These are phyloP conservation scores for Syzygium oleosum DNA, from an alignment of 345 rosid species.

Conservation along the genomic window DNA sequence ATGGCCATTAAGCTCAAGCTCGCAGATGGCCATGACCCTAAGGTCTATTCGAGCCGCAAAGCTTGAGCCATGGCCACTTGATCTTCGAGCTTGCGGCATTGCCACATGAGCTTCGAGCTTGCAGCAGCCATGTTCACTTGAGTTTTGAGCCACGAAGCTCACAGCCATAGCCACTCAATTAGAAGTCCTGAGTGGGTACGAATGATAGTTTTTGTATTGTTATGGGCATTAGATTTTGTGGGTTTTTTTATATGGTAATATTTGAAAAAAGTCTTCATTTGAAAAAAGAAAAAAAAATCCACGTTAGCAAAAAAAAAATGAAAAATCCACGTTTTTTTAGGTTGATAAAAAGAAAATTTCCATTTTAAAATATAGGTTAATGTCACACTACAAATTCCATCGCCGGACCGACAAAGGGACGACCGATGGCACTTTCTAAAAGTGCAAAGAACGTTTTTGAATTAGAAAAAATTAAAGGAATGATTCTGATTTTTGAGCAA, in stretches of 20 bases:
- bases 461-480: too few species aligned
- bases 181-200: rapidly evolving
- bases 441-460: not conserved
- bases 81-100: too few species aligned
- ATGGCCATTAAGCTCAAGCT: too few species aligned
- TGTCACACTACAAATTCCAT: too few species aligned
- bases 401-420: not conserved
- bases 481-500: too few species aligned
- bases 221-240: not conserved
- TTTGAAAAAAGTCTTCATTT: not conserved
- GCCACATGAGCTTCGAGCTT: not conserved
- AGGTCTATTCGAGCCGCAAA: too few species aligned
- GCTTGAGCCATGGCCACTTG: not conserved
- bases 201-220: not conserved
- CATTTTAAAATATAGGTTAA: not conserved
- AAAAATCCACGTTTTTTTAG: too few species aligned
- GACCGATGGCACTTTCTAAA: not conserved
- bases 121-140: not conserved
- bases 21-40: too few species aligned
- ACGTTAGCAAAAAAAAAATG: not conserved
- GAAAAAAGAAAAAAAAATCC: not conserved
- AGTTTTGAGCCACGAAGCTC: not conserved
- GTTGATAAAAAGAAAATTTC: too few species aligned
- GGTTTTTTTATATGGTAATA: too few species aligned
- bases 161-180: not conserved